These are phyloP conservation scores for Cenococcum geophilum DNA, from an alignment of 495 filamentous ascomycete species.

Conservation along the genomic window DNA sequence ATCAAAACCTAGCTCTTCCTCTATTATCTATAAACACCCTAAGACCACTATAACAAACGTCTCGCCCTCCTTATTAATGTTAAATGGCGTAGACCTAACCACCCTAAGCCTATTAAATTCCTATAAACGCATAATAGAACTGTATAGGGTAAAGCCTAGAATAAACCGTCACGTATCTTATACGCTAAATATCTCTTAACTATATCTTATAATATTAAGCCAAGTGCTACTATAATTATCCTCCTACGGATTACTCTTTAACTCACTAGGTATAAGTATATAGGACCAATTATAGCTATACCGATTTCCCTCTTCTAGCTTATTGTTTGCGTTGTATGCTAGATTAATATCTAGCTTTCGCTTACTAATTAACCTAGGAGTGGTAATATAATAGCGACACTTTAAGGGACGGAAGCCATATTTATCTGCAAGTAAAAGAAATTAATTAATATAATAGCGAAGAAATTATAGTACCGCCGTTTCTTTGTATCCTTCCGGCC, in stretches of 20 bases:
- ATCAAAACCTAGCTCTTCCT: slow-evolving; percentile 22
- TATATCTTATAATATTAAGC: slow-evolving; percentile 23
- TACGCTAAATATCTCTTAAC: too few relatives aligned
- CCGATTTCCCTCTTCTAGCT: too few relatives aligned
- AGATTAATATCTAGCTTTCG: too few relatives aligned
- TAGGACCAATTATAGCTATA: too few relatives aligned
- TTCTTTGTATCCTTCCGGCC: slow-evolving; percentile 14
- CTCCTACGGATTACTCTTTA: slow-evolving; percentile 24
- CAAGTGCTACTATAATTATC: too few relatives aligned
- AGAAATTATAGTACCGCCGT: slow-evolving; percentile 14
- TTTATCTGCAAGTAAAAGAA: slow-evolving; percentile 15
- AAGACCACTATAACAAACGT: slow-evolving; percentile 16
- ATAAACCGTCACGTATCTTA: slow-evolving; percentile 17
- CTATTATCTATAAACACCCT: slow-evolving; percentile 20
- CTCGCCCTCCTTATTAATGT: too few relatives aligned
- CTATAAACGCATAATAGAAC: slow-evolving; percentile 26
- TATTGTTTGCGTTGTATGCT: too few relatives aligned
- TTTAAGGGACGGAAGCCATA: slow-evolving; percentile 18
- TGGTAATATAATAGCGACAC: too few relatives aligned
- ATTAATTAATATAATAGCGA: slow-evolving; percentile 11
- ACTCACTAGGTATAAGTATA: too few relatives aligned
- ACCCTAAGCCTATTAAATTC: slow-evolving; percentile 19
- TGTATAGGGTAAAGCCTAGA: slow-evolving; percentile 22
- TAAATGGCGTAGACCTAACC: too few relatives aligned
- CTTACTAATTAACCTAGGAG: too few relatives aligned